These are phyloP conservation scores for Nemania abortiva DNA, from an alignment of 2,329 filamentous ascomycete genomes.

Conservation along the genomic window DNA sequence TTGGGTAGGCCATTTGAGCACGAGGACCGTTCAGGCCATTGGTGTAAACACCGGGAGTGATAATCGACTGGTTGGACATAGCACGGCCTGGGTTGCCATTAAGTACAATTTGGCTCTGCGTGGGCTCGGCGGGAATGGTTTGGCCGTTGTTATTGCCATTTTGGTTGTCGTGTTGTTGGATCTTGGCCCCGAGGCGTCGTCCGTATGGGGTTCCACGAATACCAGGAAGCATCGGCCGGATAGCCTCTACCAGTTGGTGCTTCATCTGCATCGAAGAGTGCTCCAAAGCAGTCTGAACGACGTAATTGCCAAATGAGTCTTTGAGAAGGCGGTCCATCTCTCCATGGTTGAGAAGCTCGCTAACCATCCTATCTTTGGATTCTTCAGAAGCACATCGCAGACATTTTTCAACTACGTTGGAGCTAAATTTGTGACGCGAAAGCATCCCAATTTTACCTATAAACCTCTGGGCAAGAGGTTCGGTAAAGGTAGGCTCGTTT, in stretches of 20 bases:
- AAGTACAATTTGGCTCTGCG: constrained; percentile 66
- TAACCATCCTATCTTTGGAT: constrained; percentile 83
- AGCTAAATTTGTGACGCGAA: constrained; percentile 98
- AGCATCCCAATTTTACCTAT: constrained; percentile 75
- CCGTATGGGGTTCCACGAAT: constrained; percentile 95
- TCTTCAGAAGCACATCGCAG: constrained; percentile 82
- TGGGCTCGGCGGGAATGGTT: constrained; percentile 64
- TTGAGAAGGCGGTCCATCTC: constrained; percentile 91
- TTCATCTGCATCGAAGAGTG: constrained; percentile 81
- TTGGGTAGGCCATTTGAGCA: constrained; percentile 53
- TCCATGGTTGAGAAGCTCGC: constrained; percentile 78
- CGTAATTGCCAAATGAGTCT: constrained; percentile 96
- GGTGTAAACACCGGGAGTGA: constrained; percentile 51
- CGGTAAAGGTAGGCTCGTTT: constrained; percentile 87
- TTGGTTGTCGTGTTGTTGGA: constrained; percentile 69
- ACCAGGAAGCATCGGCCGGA: constrained; percentile 84
- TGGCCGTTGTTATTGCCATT: constrained; percentile 63
- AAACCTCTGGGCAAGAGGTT: constrained; percentile 87
- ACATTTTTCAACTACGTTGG: constrained; percentile 98
- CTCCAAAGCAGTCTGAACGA: constrained; percentile 95
- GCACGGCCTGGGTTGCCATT: constrained; percentile 59
- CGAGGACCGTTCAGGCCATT: constrained; percentile 53
- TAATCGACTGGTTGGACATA: constrained; percentile 57
- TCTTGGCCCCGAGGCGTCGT: constrained; percentile 91
- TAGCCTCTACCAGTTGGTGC: constrained; percentile 80